Conservation (phyloP, 1,284 basidiomycete genomes). For the Apiotrichum gracile region DNA sequence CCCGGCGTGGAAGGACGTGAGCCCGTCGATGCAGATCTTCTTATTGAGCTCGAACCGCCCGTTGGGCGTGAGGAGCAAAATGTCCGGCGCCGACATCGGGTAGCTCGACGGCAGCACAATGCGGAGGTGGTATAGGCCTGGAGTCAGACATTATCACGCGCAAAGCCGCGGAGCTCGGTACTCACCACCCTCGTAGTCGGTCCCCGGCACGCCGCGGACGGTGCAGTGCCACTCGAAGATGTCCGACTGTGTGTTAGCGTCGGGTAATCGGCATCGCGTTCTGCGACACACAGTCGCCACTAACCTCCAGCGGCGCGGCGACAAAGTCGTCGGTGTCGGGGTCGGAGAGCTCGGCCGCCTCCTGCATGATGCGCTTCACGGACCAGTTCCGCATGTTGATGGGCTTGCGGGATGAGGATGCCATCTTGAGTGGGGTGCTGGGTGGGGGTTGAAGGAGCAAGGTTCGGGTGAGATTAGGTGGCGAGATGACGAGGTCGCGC, state of each 20-base stretch:
- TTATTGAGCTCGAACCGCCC: conserved; percentile 92
- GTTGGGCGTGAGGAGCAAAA: conserved; percentile 91
- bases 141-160: too few relatives aligned
- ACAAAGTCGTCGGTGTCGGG: conserved; percentile 38
- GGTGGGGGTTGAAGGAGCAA: not conserved
- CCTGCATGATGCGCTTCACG: conserved; percentile 93
- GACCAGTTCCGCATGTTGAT: conserved; percentile 53
- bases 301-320: conserved; percentile 80
- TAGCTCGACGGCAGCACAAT: conserved; percentile 87
- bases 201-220: conserved; percentile 74
- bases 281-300: conserved; percentile 36
- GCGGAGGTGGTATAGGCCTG: conserved; percentile 73
- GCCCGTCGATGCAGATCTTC: conserved; percentile 88
- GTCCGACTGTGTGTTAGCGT: conserved; percentile 26
- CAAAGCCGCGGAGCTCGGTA: not conserved
- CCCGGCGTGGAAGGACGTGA: conserved; percentile 61
- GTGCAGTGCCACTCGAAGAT: conserved; percentile 91
- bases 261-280: not conserved
- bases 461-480: too few relatives aligned
- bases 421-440: too few relatives aligned
- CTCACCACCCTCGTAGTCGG: conserved; percentile 82
- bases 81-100: conserved; percentile 86
- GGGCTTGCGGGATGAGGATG: not conserved
- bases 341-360: conserved; percentile 69
- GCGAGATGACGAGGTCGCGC: too few relatives aligned